Base-by-base conservation (phyloP, 768 basidiomycete species). In the Artomyces pyxidatus region DNA sequence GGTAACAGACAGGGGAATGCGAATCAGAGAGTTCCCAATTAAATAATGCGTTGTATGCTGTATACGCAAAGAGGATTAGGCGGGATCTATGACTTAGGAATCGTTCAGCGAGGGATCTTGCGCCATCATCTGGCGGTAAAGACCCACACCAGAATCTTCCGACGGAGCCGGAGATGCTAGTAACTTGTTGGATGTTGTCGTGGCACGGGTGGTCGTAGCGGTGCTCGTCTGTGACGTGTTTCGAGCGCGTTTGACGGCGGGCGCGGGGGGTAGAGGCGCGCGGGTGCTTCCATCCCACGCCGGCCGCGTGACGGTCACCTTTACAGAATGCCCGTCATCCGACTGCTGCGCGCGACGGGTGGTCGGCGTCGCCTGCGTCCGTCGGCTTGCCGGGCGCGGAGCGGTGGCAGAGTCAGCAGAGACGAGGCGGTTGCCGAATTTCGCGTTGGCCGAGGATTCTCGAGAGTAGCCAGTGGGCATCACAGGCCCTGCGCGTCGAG, bases 401-500 rank as follows among this genome's bases (percentile, higher is more conserved):
- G 66, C 69, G 7, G 64, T 65, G 25, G 55, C 47, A 10, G 64
- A 65, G 37, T 88, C 84, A 41, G 72, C 76, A 21, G 85, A 79
- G 40, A 94, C 70, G 30, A 94, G 71, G 16, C 93, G 80, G 37
- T 81, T 79, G 19, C 90, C 93, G 67, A 96, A 95, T 66, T 96
- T 96, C 51, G 92, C 93, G 59, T 92, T 88, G 16, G 88, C 89
- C 45, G 85, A 87, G 7, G 88, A 89, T 65, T 88, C 85, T 45
- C 87, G 74, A 8, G 78, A 82, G 57, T 88, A 88, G 11, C 83
- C 76, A 16, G 80, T 74, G 12, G 71, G 64, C 41, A 65, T 60
- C n/a, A 69, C 58, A 23, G 65, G 65, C 57, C 58, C 74, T 59
- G 59, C 68, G 58, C 71, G 65, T 44, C 72, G 67, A 28, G 58